These are phyloP conservation scores for Cyclotella baltica DNA, from an alignment of 108 stramenopile genomes.

Conservation along the genomic window DNA sequence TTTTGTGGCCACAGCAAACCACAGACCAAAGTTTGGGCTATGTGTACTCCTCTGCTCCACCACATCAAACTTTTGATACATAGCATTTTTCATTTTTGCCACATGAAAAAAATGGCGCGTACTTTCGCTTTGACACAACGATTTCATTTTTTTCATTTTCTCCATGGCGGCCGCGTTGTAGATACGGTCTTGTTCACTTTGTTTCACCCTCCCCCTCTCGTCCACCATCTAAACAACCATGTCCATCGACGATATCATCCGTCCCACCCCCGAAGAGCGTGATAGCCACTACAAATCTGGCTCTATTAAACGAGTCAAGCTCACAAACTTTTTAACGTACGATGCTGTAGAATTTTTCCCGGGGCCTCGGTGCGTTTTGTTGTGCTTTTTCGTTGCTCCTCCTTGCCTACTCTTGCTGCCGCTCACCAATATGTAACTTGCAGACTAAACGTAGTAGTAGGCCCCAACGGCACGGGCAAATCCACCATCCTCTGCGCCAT, in stretches of 20 bases:
- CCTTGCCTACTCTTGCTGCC: conserved; percentile 5
- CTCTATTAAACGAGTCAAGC: conserved; percentile 72
- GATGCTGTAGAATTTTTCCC: conserved; percentile 71
- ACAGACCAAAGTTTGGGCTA: too few relatives aligned
- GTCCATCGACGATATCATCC: conserved; percentile 31
- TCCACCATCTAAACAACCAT: background rate
- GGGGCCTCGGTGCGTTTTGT: conserved; percentile 67
- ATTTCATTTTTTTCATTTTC: too few relatives aligned
- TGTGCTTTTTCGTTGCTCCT: background rate
- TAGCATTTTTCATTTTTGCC: too few relatives aligned
- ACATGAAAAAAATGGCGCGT: too few relatives aligned
- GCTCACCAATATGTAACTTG: conserved; percentile 4
- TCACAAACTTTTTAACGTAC: conserved; percentile 83
- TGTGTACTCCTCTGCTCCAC: too few relatives aligned
- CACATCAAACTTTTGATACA: too few relatives aligned
- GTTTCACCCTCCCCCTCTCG: too few relatives aligned
- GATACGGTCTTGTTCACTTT: too few relatives aligned
- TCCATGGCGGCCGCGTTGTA: too few relatives aligned
- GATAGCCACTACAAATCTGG: conserved; percentile 80
- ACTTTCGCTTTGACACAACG: too few relatives aligned
- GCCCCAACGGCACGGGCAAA: conserved; percentile 97
- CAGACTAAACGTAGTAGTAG: conserved; percentile 92
- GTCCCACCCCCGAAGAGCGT: conserved; percentile 42
- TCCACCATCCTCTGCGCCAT: conserved; percentile 95
- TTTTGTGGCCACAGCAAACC: too few relatives aligned